Percentiles rank a stretch among this genome's conserved stretches.
Evolutionary conservation across 257 asterid genomes (phyloP).

Genomic region (Solanum chiquidenum): DNA sequence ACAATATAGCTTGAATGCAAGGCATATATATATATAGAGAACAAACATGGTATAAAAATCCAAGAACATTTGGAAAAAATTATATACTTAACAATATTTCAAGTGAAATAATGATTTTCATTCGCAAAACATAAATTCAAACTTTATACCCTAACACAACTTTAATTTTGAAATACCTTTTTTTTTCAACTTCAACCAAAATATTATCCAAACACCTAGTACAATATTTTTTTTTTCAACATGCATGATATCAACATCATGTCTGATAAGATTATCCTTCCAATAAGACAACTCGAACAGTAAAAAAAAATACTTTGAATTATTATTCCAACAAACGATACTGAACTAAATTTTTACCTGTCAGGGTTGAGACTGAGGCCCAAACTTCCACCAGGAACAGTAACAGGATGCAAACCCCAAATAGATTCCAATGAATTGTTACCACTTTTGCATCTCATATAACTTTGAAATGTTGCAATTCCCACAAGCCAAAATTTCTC

Average conservation of each 20-base stretch:
- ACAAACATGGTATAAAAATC: no score
- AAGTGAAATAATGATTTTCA: not conserved
- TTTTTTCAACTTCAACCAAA: not conserved
- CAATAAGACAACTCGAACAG: not conserved
- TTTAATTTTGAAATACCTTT: no score
- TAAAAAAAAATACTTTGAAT: no score
- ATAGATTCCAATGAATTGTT: slow-evolving; percentile 46
- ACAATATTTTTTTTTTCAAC: not conserved
- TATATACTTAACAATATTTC: not conserved
- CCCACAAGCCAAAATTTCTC: slow-evolving; percentile 71
- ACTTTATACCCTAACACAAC: not conserved
- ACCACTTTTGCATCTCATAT: slow-evolving; percentile 58
- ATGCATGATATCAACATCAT: not conserved
- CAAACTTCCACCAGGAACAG: slow-evolving; percentile 52
- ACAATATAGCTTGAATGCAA: not conserved
- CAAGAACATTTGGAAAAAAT: not conserved
- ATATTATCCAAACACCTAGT: not conserved
- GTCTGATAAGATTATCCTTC: not conserved
- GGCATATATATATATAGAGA: no score
- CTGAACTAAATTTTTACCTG: slow-evolving; percentile 18
- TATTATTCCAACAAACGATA: no score
- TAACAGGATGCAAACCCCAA: slow-evolving; percentile 73
- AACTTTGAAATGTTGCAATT: slow-evolving; percentile 65
- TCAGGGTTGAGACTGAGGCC: slow-evolving; percentile 48
- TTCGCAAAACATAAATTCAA: not conserved